Base-by-base conservation (phyloP, 306 rosid species). In the Cucumis melo region DNA sequence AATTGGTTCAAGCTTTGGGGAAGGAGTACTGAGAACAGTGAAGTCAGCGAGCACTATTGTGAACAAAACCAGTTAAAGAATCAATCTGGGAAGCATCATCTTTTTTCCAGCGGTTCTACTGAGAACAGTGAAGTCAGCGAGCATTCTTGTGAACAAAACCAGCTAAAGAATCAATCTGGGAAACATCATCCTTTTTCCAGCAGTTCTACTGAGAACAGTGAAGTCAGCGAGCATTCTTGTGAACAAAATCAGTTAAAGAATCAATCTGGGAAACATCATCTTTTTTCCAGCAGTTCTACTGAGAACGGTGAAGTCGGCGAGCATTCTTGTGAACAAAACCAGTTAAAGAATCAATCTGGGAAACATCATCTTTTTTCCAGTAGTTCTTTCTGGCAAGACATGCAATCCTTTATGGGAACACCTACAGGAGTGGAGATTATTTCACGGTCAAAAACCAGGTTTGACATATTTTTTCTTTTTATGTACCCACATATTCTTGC, bases 371-470 rank as follows among this genome's bases (percentile, higher is more conserved):
- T 91, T 57, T 85, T 90, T 83, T 87, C 87, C 23, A 60, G 61
- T 11, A 75, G 23, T 76, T 87, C 88, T 62, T 90, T 94, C 85
- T 90, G 97, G 99, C 78, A 71, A 79, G 87, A 82, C 60, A 46
- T 92, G 83, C 83, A 89, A 83, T 83, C 89, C 74, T 92, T 89
- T 81, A 57, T 90, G 80, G 80, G 44, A 78, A 73, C 91, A 14
- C 78, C 87, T 80, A 83, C 83, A 80, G 97, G 88, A 83, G 84
- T 87, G 3, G 67, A 67, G 85, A 73, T 89, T 44, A 44, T 87
- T 77, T 82, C 89, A n/a, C 83, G 70, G 85, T 90, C 97, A 44
- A 87, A 67, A 85, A 90, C 85, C 88, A 94, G 97, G 99, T 94
- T 81, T 77, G 32, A 44, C n/a, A 7, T 51, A 38, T 71, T 51